phyloP scores from a whole-genome alignment of 768 basidiomycete genomes.

The Boletus pseudo-olivaceus region DNA sequence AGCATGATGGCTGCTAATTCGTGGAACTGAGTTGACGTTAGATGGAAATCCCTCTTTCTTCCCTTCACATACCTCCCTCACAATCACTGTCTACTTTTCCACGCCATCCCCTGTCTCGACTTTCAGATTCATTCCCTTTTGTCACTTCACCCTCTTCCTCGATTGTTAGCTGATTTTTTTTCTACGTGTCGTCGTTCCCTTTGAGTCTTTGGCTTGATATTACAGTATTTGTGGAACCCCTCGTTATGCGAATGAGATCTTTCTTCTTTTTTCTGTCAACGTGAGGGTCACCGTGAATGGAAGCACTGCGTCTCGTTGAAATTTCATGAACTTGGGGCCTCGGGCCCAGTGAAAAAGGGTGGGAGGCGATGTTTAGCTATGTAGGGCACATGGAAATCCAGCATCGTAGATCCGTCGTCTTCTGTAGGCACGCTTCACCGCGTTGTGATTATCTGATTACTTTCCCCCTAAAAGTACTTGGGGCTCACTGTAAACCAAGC shows the following conservation, averaged over 20 bases:
- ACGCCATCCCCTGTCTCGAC: neutral
- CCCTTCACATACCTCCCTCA: neutral
- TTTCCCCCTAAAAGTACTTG: too few species aligned
- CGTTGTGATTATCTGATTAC: too few species aligned
- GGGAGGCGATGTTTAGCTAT: too few species aligned
- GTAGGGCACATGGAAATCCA: too few species aligned
- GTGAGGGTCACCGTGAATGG: neutral
- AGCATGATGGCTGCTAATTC: conserved; percentile 31
- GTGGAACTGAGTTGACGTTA: conserved; percentile 17
- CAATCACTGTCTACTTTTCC: neutral
- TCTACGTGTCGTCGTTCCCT: neutral
- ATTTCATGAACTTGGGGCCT: neutral
- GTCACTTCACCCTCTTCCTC: neutral
- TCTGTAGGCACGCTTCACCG: too few species aligned
- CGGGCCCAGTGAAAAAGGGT: neutral
- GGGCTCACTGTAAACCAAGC: too few species aligned
- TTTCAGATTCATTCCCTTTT: neutral
- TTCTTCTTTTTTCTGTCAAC: neutral
- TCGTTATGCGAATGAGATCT: neutral
- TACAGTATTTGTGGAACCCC: neutral
- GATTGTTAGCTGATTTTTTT: too few species aligned
- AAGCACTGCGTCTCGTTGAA: neutral
- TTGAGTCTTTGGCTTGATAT: neutral
- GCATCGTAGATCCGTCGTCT: too few species aligned
- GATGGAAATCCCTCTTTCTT: neutral